A percentile compares a stretch with the other conserved stretches of the same genome.
These are phyloP conservation scores for Dillenia turbinata DNA, from an alignment of 164 flowering plant species.

Conservation along the genomic window DNA sequence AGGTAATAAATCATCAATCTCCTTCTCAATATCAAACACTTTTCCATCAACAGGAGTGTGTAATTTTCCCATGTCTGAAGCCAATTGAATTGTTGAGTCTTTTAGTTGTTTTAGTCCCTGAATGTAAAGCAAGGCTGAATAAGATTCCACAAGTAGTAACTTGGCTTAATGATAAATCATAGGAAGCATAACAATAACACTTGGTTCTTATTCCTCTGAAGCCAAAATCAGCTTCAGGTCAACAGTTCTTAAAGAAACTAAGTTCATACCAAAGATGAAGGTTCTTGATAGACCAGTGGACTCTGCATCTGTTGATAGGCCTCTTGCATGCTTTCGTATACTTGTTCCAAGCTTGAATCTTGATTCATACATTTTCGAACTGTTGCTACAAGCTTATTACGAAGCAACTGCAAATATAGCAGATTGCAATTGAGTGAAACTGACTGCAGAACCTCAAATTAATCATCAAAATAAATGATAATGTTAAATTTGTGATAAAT, in stretches of 20 bases:
- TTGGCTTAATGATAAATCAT: neutral
- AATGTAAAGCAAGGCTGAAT: neutral
- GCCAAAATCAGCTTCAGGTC: no score
- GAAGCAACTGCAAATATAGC: constrained; percentile 13
- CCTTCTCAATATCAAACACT: constrained; percentile 32
- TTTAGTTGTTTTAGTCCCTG: constrained; percentile 37
- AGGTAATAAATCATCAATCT: constrained; percentile 35
- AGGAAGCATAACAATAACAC: no score
- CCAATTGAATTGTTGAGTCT: constrained; percentile 25
- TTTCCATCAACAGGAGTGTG: constrained; percentile 32
- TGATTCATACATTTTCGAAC: constrained; percentile 25
- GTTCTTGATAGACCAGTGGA: constrained; percentile 29
- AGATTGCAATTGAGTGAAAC: no score
- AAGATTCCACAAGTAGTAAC: neutral
- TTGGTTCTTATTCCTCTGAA: no score
- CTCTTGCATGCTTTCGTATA: constrained; percentile 42
- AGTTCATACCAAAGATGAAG: constrained; percentile 25
- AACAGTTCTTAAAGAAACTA: neutral
- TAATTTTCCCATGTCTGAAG: constrained; percentile 22
- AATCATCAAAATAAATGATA: neutral
- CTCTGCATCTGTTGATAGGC: constrained; percentile 42
- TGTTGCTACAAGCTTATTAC: constrained; percentile 26
- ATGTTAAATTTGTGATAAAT: neutral
- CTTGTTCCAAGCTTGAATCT: constrained; percentile 35
- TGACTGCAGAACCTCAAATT: no score